These are phyloP conservation scores for Rhizophagus clarus DNA, from an alignment of 192 early-diverging fungal genomes.

Conservation along the genomic window DNA sequence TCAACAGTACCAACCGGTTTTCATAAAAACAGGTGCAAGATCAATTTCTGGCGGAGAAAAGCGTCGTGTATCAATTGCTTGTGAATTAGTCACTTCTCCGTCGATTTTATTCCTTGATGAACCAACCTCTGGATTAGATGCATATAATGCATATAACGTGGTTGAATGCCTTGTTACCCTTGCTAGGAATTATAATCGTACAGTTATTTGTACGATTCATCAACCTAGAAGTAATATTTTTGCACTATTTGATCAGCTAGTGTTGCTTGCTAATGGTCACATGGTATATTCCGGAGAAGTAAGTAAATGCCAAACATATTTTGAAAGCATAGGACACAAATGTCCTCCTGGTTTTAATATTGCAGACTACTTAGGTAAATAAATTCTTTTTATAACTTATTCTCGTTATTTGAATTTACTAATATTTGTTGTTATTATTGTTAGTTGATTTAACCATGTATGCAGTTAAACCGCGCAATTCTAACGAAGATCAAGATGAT, in stretches of 20 bases:
- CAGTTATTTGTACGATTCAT: constrained; percentile 92
- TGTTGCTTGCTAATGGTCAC: constrained; percentile 81
- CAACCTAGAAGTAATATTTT: constrained; percentile 94
- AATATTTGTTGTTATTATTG: neutral
- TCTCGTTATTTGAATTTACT: neutral
- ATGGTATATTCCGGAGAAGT: constrained; percentile 84
- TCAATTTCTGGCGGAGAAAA: constrained; percentile 94
- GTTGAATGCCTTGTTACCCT: constrained; percentile 85
- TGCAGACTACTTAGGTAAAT: constrained; percentile 81
- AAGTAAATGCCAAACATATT: constrained; percentile 62
- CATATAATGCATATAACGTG: constrained; percentile 93
- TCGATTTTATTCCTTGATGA: constrained; percentile 91
- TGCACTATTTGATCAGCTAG: constrained; percentile 84
- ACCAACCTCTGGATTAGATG: constrained; percentile 83
- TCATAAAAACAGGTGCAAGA: constrained; percentile 49
- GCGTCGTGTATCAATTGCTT: constrained; percentile 90
- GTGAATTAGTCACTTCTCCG: constrained; percentile 89
- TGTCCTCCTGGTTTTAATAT: constrained; percentile 91
- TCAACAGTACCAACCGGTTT: neutral
- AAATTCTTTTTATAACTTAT: constrained; percentile 55
- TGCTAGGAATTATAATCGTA: constrained; percentile 62
- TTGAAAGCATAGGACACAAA: constrained; percentile 73
- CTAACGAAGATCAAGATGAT: neutral
- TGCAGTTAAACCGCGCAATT: constrained; percentile 31
- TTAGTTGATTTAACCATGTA: constrained; percentile 71